Evolutionary conservation across 768 basidiomycete species (phyloP).

Genomic region (Clathrus columnatus): DNA sequence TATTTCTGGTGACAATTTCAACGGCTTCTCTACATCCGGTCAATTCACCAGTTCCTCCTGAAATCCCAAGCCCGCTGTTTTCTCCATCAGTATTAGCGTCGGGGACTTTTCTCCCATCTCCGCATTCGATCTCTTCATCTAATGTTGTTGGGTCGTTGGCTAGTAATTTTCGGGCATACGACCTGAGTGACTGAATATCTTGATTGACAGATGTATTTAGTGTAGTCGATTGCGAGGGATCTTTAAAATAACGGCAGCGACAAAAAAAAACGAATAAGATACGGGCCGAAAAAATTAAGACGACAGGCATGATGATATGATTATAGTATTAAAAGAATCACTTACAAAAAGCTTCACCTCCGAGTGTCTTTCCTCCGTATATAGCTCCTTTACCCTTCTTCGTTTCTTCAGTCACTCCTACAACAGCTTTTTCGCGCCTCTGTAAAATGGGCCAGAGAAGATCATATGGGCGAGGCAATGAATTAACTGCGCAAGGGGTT

Average conservation of each 20-base stretch:
- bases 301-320: no score
- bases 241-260: no score
- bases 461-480: slow-evolving; percentile 62
- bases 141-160: background rate
- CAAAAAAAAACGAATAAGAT: background rate
- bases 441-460: slow-evolving; percentile 67
- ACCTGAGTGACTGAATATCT: background rate
- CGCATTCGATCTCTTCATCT: background rate
- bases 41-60: slow-evolving; percentile 38
- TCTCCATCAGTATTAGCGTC: background rate
- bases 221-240: background rate
- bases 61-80: background rate
- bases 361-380: no score
- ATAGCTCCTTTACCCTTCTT: background rate
- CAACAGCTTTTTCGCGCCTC: slow-evolving; percentile 20
- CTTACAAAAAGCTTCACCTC: no score
- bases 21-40: slow-evolving; percentile 65
- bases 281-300: background rate
- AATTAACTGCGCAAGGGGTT: slow-evolving; percentile 30
- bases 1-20: slow-evolving; percentile 82
- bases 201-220: background rate
- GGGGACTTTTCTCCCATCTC: background rate
- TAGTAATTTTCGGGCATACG: background rate
- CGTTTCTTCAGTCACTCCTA: slow-evolving; percentile 21
- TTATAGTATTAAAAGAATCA: no score